phyloP scores from a whole-genome alignment of 495 filamentous ascomycete genomes.

The Penicillium macrosclerotiorum region DNA sequence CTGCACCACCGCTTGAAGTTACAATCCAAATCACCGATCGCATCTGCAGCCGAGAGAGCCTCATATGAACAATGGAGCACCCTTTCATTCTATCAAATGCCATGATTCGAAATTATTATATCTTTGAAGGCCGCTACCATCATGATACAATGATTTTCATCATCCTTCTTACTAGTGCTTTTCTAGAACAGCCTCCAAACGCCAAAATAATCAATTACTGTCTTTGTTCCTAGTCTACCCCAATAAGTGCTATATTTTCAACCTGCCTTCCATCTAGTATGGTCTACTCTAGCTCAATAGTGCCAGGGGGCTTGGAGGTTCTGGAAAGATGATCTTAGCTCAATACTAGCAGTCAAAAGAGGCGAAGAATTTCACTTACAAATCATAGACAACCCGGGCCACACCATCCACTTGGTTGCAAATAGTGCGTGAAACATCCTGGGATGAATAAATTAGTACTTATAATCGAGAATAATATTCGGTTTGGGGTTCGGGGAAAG shows the following conservation, averaged over 20 bases:
- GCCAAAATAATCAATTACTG: neutral
- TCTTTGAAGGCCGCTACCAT: neutral
- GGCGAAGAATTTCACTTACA: constrained; percentile 16
- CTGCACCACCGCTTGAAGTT: too few relatives aligned
- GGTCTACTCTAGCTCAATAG: constrained; percentile 26
- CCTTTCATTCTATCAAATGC: constrained; percentile 1
- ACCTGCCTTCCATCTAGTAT: neutral
- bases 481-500: too few relatives aligned
- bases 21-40: too few relatives aligned
- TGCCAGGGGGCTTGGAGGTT: constrained; percentile 26
- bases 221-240: neutral
- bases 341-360: neutral
- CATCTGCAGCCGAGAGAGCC: too few relatives aligned
- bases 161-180: neutral
- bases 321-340: constrained; percentile 11
- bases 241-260: neutral
- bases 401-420: constrained; percentile 26
- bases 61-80: too few relatives aligned
- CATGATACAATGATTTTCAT: constrained; percentile 3
- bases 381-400: constrained; percentile 23
- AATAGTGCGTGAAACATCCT: constrained; percentile 21
- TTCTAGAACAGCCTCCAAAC: neutral
- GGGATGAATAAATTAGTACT: neutral
- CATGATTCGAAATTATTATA: neutral
- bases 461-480: neutral